Conservation (phyloP, 2,329 filamentous ascomycete species). For the Nemania diffusa region DNA sequence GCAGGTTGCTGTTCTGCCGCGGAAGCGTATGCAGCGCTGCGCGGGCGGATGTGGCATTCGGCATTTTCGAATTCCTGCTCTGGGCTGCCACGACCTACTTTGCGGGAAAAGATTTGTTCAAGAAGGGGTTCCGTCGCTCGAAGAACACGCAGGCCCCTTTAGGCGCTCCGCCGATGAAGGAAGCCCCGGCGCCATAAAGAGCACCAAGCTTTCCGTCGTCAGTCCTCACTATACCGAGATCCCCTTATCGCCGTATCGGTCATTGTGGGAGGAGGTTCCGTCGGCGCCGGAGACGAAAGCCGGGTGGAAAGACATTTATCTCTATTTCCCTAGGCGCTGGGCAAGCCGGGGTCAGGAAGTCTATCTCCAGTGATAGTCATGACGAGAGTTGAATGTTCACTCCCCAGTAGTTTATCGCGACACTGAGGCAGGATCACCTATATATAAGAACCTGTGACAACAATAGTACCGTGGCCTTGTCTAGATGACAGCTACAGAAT, state of each 20-base stretch:
- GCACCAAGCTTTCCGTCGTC: constrained; percentile 27
- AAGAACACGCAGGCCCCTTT: constrained; percentile 40
- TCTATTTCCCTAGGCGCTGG: constrained; percentile 38
- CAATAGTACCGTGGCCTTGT: constrained; percentile 40
- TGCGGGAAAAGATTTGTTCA: constrained; percentile 60
- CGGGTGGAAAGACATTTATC: constrained; percentile 36
- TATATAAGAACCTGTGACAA: constrained; percentile 15
- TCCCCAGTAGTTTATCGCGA: constrained; percentile 5
- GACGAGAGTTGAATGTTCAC: not conserved
- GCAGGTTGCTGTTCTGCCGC: constrained; percentile 65
- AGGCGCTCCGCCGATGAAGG: constrained; percentile 52
- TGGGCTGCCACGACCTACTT: constrained; percentile 64
- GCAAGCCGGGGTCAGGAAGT: constrained; percentile 14
- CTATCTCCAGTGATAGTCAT: not conserved
- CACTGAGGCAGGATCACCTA: constrained; percentile 14
- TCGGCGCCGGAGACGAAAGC: constrained; percentile 30
- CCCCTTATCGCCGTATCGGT: constrained; percentile 46
- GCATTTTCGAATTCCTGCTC: constrained; percentile 62
- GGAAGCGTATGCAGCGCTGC: constrained; percentile 67
- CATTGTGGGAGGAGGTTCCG: constrained; percentile 38
- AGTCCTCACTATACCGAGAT: constrained; percentile 46
- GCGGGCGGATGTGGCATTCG: constrained; percentile 64
- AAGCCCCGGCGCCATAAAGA: constrained; percentile 49
- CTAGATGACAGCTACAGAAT: constrained; percentile 43
- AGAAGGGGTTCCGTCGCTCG: constrained; percentile 50